Evolutionary conservation across 2,329 filamentous ascomycete genomes (phyloP).

Genomic region (Pestalotiopsis sp.): DNA sequence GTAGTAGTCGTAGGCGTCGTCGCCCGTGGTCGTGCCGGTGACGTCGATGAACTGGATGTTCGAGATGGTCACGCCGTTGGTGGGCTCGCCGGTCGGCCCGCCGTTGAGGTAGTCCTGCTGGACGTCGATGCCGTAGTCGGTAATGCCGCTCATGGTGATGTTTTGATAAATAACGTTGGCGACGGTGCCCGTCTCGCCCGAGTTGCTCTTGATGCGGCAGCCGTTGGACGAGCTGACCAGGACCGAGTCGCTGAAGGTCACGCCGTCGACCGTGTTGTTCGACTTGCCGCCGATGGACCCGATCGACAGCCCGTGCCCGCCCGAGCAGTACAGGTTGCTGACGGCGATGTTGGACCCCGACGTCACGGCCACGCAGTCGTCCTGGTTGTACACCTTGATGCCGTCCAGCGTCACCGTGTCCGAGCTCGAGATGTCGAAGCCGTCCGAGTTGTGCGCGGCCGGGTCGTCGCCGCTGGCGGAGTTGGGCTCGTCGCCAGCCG

Average conservation of each 20-base stretch:
- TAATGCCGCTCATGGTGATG: conserved; percentile 52
- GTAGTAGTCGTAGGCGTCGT: conserved; percentile 25
- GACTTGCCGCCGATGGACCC: conserved; percentile 58
- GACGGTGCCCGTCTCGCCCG: conserved; percentile 52
- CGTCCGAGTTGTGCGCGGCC: conserved; percentile 55
- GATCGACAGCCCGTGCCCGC: conserved; percentile 59
- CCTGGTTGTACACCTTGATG: conserved; percentile 58
- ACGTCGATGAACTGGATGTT: conserved; percentile 35
- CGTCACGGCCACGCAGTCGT: conserved; percentile 63
- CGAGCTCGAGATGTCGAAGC: conserved; percentile 51
- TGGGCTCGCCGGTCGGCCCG: conserved; percentile 36
- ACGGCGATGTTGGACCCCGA: conserved; percentile 48
- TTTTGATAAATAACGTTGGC: conserved; percentile 52
- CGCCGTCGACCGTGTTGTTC: conserved; percentile 55
- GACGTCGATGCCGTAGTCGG: conserved; percentile 57
- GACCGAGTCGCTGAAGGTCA: conserved; percentile 50
- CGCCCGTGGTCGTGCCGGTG: conserved; percentile 2
- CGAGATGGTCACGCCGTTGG: conserved; percentile 43
- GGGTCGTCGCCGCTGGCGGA: conserved; percentile 25
- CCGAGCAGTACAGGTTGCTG: conserved; percentile 46
- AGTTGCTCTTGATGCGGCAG: conserved; percentile 60
- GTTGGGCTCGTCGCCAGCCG: conserved; percentile 45
- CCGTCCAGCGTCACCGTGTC: conserved; percentile 51
- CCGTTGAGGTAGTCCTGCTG: conserved; percentile 57
- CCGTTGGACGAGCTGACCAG: conserved; percentile 57